phyloP scores from a whole-genome alignment of 2,329 filamentous ascomycete genomes.

The Neoascochyta sp. region DNA sequence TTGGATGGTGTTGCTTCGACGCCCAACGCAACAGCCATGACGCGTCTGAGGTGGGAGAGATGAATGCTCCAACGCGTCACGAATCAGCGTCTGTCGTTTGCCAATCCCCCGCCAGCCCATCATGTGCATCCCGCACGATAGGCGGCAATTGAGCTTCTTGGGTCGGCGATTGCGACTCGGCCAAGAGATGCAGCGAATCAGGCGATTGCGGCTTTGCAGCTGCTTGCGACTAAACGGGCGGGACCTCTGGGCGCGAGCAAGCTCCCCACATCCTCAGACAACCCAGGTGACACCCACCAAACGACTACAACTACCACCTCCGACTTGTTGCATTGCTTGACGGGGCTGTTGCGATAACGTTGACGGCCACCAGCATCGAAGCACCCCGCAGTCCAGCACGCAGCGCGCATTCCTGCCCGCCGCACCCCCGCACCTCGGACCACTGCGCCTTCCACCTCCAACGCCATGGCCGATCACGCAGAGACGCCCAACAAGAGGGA shows the following conservation, averaged over 20 bases:
- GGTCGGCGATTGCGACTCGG: constrained; percentile 12
- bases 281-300: no score
- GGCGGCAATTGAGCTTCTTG: constrained; percentile 4
- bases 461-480: constrained; percentile 28
- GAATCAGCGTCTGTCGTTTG: constrained; percentile 7
- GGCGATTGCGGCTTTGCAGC: constrained; percentile 14
- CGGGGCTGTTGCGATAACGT: no score
- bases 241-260: constrained; percentile 14
- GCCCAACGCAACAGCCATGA: constrained; percentile 11
- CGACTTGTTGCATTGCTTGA: no score
- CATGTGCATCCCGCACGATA: constrained; percentile 5
- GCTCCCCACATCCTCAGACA: constrained; percentile 15
- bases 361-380: constrained; percentile 2
- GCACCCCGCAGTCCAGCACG: constrained; percentile 1
- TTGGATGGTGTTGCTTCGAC: constrained; percentile 8
- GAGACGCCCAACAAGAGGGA: constrained; percentile 17
- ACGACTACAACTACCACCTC: no score
- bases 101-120: constrained; percentile 11
- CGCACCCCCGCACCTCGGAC: constrained; percentile 18
- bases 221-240: constrained; percentile 14
- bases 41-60: no score
- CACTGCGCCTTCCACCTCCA: constrained; percentile 7
- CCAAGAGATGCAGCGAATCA: constrained; percentile 19
- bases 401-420: constrained; percentile 7
- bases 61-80: constrained; percentile 11